Conservation (phyloP, 2,329 filamentous ascomycete genomes). For the Talaromyces piceae region DNA sequence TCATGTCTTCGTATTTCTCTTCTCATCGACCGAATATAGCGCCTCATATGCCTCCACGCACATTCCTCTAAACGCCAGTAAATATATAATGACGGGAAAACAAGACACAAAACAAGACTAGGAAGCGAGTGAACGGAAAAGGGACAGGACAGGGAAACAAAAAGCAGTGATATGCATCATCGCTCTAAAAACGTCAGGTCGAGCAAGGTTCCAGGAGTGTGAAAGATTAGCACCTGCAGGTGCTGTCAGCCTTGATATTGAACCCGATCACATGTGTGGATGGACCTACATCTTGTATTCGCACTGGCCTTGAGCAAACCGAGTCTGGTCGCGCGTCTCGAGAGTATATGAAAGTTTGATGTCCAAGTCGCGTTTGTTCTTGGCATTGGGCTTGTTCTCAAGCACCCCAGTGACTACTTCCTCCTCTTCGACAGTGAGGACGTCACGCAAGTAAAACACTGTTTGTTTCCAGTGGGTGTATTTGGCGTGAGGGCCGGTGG, state of each 20-base stretch:
- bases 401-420: slow-evolving; percentile 70
- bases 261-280: background rate
- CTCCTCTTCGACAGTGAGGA: slow-evolving; percentile 81
- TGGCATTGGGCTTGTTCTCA: slow-evolving; percentile 78
- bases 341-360: slow-evolving; percentile 80
- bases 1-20: slow-evolving; percentile 29
- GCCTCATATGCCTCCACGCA: slow-evolving; percentile 20
- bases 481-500: slow-evolving; percentile 94
- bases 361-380: slow-evolving; percentile 92
- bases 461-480: slow-evolving; percentile 99
- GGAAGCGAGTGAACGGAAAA: slow-evolving; percentile 3
- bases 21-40: slow-evolving; percentile 15
- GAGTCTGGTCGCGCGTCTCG: slow-evolving; percentile 64
- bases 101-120: slow-evolving; percentile 8
- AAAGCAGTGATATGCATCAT: slow-evolving; percentile 13
- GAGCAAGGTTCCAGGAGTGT: background rate
- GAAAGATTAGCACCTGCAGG: slow-evolving; percentile 5
- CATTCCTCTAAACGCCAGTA: slow-evolving; percentile 25
- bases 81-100: slow-evolving; percentile 14
- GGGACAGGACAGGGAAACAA: background rate
- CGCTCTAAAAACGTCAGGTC: slow-evolving; percentile 9
- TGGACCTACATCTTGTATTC: slow-evolving; percentile 62
- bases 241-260: background rate
- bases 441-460: slow-evolving; percentile 92
- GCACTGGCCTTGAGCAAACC: slow-evolving; percentile 61